Conservation (phyloP, 352 stramenopile genomes). For the Globisporangium paroecandrum region DNA sequence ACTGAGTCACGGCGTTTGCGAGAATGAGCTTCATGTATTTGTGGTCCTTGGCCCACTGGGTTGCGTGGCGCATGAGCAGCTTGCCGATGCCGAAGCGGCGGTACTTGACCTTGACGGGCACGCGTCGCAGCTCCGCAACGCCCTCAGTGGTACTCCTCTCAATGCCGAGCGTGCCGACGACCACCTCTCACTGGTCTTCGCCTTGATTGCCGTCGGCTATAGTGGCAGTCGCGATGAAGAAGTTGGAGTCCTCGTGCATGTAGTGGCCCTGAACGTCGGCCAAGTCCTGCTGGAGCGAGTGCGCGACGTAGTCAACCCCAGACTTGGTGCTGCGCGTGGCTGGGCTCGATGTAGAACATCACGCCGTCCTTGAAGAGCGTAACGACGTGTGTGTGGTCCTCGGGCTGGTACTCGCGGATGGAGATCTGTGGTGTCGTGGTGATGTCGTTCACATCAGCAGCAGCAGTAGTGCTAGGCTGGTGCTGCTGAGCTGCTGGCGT, state of each 20-base stretch:
- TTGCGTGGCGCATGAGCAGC: constrained; percentile 15
- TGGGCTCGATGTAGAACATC: constrained; percentile 12
- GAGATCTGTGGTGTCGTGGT: constrained; percentile 1
- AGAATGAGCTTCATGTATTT: constrained; percentile 11
- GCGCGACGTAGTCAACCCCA: constrained; percentile 21
- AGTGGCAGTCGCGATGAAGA: constrained; percentile 10
- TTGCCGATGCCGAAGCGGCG: constrained; percentile 19
- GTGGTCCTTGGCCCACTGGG: constrained; percentile 15
- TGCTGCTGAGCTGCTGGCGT: background rate
- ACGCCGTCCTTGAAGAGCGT: constrained; percentile 23
- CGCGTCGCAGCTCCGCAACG: constrained; percentile 7
- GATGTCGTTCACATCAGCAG: background rate
- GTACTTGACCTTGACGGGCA: constrained; percentile 13
- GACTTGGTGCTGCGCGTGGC: constrained; percentile 9
- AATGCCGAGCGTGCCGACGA: constrained; percentile 18
- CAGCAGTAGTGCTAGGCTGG: no score
- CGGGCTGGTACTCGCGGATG: constrained; percentile 19
- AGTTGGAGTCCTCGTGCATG: constrained; percentile 8
- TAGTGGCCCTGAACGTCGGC: constrained; percentile 13
- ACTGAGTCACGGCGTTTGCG: constrained; percentile 7
- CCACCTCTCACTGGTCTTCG: background rate
- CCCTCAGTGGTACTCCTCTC: background rate
- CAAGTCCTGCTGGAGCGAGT: constrained; percentile 20
- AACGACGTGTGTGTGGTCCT: constrained; percentile 15
- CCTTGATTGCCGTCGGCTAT: background rate